A percentile compares a stretch with the other conserved stretches of the same genome.
Conservation (phyloP, 2,329 filamentous ascomycete species). For the Ophiostoma australiae region DNA sequence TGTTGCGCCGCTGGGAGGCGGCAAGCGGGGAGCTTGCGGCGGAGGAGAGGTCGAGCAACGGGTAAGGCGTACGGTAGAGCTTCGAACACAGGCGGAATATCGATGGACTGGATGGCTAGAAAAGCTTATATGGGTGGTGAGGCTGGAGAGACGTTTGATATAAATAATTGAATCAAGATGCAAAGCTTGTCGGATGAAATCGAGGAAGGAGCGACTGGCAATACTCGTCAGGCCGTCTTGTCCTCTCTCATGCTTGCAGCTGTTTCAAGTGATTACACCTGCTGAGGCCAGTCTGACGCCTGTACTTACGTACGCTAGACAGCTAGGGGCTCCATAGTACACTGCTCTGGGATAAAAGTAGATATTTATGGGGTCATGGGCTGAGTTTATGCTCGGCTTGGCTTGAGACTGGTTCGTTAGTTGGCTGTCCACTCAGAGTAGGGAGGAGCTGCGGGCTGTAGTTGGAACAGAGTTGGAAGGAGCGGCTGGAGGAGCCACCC, state of each 20-base stretch:
- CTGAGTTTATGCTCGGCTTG: not conserved
- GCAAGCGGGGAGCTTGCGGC: constrained; percentile 4
- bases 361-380: not conserved
- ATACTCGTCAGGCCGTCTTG: not conserved
- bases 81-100: not conserved
- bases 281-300: not conserved
- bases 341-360: not conserved
- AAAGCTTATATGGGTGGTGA: not conserved
- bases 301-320: not conserved
- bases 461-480: constrained; percentile 8
- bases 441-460: not conserved
- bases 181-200: not conserved
- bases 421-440: not conserved
- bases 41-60: not conserved
- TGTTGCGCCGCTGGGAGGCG: not conserved
- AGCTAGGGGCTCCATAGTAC: not conserved
- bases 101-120: not conserved
- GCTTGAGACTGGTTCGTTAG: not conserved
- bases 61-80: not conserved
- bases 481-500: not conserved
- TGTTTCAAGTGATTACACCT: constrained; percentile 7
- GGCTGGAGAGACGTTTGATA: not conserved
- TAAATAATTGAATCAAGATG: not conserved
- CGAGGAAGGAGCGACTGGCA: not conserved
- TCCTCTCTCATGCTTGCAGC: not conserved